Evolutionary conservation across 345 rosid genomes (phyloP), one percentile per base, ranked within the genome.

Genomic region (Abelmoschus esculentus): DNA sequence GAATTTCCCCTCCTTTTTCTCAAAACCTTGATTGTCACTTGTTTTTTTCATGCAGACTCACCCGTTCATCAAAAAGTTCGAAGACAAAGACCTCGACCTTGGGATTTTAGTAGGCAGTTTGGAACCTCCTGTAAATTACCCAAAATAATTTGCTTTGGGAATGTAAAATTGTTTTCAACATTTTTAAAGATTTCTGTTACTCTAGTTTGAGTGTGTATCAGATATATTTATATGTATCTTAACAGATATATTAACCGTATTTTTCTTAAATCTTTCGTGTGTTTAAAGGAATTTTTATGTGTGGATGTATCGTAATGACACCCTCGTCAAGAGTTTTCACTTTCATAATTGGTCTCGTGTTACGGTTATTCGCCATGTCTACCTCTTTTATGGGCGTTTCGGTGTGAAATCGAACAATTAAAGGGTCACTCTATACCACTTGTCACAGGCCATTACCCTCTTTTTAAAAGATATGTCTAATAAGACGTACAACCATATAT

Each of bases 31-130:
- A 57, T 57, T 62, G 31, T 56, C 6, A 15, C 56, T 26, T 26
- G 7, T 49, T 40, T 46, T 46, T 73, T 80, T 65, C 28, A 32
- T 65, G 2, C 90, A 95, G 99, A 78, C 79, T 75, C 96, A 95
- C 66, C 87, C 98, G n/a, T 95, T 95, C 83, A 95, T 95, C 67
- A 90, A 85, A 67, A 95, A 95, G 80, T 95, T 91, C 3, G 93
- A 91, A 81, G 96, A 81, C 81, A 89, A 89, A 82, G 99, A 91
- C 74, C 83, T 95, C n/a, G 85, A 90, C 73, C 90, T 95, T 26
- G 90, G 82, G 56, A 91, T 86, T 81, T 86, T 95, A 42, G 93
- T 91, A 22, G 83, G 92, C 50, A 83, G 83, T 78, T 80, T 95
- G 85, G 99, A 91, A 61, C 90, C 97, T 72, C 97, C 97, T 9